Percentiles rank a stretch among this genome's conserved stretches.
Evolutionary conservation across 1,284 basidiomycete genomes (phyloP).

Genomic region (Marasmius oreades): DNA sequence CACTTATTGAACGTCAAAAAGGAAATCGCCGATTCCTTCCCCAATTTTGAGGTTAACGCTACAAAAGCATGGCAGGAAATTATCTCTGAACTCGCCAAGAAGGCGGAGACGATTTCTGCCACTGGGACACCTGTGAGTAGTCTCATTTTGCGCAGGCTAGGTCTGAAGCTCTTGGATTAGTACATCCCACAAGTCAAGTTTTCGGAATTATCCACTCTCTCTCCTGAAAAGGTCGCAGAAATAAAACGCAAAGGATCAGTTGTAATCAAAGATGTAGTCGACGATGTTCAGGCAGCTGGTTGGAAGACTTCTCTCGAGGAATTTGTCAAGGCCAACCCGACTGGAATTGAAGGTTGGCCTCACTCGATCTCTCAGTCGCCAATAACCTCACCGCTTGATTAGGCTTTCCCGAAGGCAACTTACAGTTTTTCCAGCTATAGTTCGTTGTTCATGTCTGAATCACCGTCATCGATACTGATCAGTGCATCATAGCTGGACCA

Average conservation of each 20-base stretch:
- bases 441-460: not conserved
- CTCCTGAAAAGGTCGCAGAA: conserved; percentile 39
- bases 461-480: not conserved
- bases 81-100: conserved; percentile 43
- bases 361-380: not conserved
- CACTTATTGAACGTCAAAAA: conserved; percentile 33
- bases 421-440: conserved; percentile 9
- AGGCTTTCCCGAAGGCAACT: conserved; percentile 10
- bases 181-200: conserved; percentile 62
- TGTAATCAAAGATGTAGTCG: conserved; percentile 61
- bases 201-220: conserved; percentile 45
- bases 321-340: conserved; percentile 56
- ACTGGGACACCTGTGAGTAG: conserved; percentile 48
- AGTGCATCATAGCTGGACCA: conserved; percentile 53
- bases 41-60: conserved; percentile 47
- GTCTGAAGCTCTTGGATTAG: conserved; percentile 16
- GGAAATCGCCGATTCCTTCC: conserved; percentile 48
- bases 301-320: conserved; percentile 58
- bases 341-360: conserved; percentile 36
- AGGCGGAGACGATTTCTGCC: conserved; percentile 40
- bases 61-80: conserved; percentile 57
- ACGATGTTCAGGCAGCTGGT: conserved; percentile 45
- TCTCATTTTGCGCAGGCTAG: not conserved
- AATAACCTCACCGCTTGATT: not conserved
- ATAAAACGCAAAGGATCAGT: conserved; percentile 58